Evolutionary conservation across 257 asterid species (phyloP).

Genomic region (Primulina huaijiensis): DNA sequence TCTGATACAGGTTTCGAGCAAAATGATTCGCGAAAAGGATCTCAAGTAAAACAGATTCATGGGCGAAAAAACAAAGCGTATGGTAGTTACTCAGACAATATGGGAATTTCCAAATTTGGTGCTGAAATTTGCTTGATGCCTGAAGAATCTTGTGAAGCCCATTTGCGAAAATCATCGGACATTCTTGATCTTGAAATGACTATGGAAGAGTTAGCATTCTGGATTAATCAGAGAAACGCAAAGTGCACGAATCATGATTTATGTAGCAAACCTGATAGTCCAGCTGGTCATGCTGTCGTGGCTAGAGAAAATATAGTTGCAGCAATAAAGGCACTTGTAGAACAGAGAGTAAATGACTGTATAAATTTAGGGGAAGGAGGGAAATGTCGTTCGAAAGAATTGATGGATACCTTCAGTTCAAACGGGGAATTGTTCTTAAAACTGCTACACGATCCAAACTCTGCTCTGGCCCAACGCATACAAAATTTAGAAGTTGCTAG

Average conservation of each 20-base stretch:
- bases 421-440: constrained; percentile 54
- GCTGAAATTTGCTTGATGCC: constrained; percentile 27
- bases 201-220: constrained; percentile 43
- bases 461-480: constrained; percentile 46
- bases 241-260: constrained; percentile 31
- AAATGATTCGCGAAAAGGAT: constrained; percentile 27
- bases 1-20: constrained; percentile 35
- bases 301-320: constrained; percentile 60
- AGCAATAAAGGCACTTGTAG: constrained; percentile 59
- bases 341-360: constrained; percentile 40
- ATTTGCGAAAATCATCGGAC: constrained; percentile 29
- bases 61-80: constrained; percentile 37
- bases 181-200: constrained; percentile 51
- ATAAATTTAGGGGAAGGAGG: constrained; percentile 50
- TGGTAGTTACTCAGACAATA: constrained; percentile 34
- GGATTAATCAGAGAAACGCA: constrained; percentile 31
- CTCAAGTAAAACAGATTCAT: constrained; percentile 37
- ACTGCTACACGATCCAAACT: constrained; percentile 63
- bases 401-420: constrained; percentile 53
- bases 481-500: constrained; percentile 43
- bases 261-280: constrained; percentile 31
- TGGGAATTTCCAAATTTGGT: constrained; percentile 43
- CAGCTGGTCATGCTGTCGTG: constrained; percentile 33
- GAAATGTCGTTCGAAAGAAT: constrained; percentile 49
- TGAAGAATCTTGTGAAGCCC: constrained; percentile 30